A percentile compares a stretch with the other conserved stretches of the same genome.
Conservation (phyloP, 805 yeast genomes). For the Kuraishia hungarica region DNA sequence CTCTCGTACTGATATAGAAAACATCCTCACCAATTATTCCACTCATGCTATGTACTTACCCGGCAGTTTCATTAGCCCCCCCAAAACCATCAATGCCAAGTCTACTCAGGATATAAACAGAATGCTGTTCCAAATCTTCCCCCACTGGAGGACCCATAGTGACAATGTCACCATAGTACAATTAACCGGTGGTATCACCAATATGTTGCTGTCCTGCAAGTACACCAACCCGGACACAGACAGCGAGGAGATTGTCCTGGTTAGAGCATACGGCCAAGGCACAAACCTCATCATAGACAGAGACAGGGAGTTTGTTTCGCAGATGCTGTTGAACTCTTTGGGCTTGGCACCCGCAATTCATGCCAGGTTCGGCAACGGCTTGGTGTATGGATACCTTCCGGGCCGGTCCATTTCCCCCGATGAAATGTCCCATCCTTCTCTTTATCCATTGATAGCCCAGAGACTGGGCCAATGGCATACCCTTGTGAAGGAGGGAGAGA, state of each 20-base stretch:
- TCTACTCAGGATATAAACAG: slow-evolving; percentile 27
- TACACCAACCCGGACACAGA: slow-evolving; percentile 11
- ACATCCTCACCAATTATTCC: slow-evolving; percentile 20
- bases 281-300: slow-evolving; percentile 67
- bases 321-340: slow-evolving; percentile 48
- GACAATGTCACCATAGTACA: slow-evolving; percentile 28
- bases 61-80: slow-evolving; percentile 27
- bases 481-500: slow-evolving; percentile 31
- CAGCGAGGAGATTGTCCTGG: slow-evolving; percentile 34
- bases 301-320: slow-evolving; percentile 66
- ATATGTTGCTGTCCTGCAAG: slow-evolving; percentile 44
- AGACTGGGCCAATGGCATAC: slow-evolving; percentile 68
- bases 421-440: slow-evolving; percentile 37
- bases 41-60: slow-evolving; percentile 45
- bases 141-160: slow-evolving; percentile 20
- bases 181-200: slow-evolving; percentile 58
- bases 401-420: slow-evolving; percentile 53
- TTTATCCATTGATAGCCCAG: slow-evolving; percentile 54
- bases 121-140: slow-evolving; percentile 34
- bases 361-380: slow-evolving; percentile 64
- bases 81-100: slow-evolving; percentile 15
- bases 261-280: slow-evolving; percentile 69
- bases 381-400: slow-evolving; percentile 59
- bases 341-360: slow-evolving; percentile 61
- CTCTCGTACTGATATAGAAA: background rate